These are phyloP conservation scores for Candida pseudoviswanathii DNA, from an alignment of 1,139 yeast species.

Conservation along the genomic window DNA sequence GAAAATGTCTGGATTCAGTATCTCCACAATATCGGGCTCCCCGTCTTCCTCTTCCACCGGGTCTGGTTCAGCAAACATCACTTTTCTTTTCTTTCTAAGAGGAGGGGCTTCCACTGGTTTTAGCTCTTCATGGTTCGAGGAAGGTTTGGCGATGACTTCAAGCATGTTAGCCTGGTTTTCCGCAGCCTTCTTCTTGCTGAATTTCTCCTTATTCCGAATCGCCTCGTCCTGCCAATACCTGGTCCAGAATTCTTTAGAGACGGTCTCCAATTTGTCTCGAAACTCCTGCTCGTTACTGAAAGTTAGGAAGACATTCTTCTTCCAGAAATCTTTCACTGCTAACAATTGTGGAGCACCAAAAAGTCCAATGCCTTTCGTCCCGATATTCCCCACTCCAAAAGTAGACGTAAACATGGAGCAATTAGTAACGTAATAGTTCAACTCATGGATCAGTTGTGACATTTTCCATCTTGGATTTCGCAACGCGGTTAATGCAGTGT, in stretches of 20 bases:
- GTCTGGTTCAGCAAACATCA: neutral
- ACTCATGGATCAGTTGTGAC: slow-evolving; percentile 59
- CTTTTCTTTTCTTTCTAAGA: slow-evolving; percentile 2
- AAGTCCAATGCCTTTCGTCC: slow-evolving; percentile 33
- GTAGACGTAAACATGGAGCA: slow-evolving; percentile 40
- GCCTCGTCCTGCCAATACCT: slow-evolving; percentile 50
- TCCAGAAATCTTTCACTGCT: slow-evolving; percentile 53
- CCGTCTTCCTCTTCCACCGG: neutral
- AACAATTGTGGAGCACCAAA: slow-evolving; percentile 66
- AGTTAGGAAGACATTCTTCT: slow-evolving; percentile 49
- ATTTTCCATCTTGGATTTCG: slow-evolving; percentile 57
- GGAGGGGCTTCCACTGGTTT: neutral
- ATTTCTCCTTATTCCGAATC: slow-evolving; percentile 28
- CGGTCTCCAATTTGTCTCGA: slow-evolving; percentile 28
- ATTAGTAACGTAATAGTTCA: slow-evolving; percentile 54
- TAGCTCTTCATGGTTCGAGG: slow-evolving; percentile 4
- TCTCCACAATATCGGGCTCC: too few relatives aligned
- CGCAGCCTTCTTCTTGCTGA: slow-evolving; percentile 36
- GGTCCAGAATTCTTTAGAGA: slow-evolving; percentile 51
- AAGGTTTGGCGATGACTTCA: slow-evolving; percentile 16
- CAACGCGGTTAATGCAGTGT: slow-evolving; percentile 50
- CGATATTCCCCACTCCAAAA: slow-evolving; percentile 46
- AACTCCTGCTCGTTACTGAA: slow-evolving; percentile 28
- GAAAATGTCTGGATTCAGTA: neutral
- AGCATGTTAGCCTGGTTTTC: slow-evolving; percentile 13